These are phyloP conservation scores for Cunninghamia lanceolata DNA, from an alignment of 75 land plant species.

Conservation along the genomic window DNA sequence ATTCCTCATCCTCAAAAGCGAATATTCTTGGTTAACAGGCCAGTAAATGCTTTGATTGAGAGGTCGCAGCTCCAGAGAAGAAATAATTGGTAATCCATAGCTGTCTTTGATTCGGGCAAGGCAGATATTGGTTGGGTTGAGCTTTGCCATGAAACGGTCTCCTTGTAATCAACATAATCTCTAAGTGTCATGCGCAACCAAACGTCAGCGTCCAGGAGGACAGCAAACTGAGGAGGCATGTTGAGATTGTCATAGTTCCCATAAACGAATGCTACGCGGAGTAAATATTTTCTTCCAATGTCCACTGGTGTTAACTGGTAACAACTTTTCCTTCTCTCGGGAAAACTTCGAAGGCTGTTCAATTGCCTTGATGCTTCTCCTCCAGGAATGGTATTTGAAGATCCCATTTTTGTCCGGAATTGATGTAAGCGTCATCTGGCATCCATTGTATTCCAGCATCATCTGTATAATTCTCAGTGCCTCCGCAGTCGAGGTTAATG, in stretches of 20 bases:
- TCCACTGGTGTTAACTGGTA: conserved; percentile 18
- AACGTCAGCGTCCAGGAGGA: conserved; percentile 25
- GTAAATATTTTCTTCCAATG: conserved; percentile 25
- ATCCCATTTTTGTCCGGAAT: not conserved
- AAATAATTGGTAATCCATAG: conserved; percentile 36
- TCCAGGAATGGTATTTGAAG: not conserved
- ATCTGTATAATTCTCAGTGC: conserved; percentile 7
- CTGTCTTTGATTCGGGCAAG: conserved; percentile 8
- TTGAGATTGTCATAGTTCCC: conserved; percentile 39
- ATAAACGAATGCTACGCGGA: conserved; percentile 50
- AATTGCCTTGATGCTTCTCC: not conserved
- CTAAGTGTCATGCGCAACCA: conserved; percentile 18
- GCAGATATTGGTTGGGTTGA: conserved; percentile 18
- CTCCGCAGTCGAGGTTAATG: conserved; percentile 32
- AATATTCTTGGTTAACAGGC: not conserved
- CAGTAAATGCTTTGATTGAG: conserved; percentile 16
- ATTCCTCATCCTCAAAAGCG: not conserved
- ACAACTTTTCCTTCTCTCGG: conserved; percentile 29
- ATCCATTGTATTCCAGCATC: conserved; percentile 5
- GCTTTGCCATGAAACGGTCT: conserved; percentile 22
- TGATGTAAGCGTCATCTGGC: conserved; percentile 1
- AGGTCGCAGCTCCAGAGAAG: conserved; percentile 44
- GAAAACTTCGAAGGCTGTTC: conserved; percentile 31
- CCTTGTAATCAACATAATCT: not conserved
- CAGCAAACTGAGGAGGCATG: conserved; percentile 21